Conservation (phyloP, 2,329 filamentous ascomycete species). For the Aspergillus ustus region DNA sequence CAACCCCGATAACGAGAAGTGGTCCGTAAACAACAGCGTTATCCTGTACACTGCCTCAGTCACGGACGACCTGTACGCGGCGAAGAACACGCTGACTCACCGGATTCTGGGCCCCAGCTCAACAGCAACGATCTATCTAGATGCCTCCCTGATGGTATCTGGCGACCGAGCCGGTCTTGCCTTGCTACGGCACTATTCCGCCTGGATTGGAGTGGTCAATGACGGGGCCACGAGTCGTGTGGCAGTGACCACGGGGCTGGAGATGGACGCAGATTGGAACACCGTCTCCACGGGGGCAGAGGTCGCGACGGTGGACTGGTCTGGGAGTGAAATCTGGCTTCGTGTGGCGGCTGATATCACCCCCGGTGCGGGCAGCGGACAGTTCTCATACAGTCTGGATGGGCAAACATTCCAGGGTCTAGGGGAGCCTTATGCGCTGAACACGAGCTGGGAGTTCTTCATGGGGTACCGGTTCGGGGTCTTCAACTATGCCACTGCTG, state of each 20-base stretch:
- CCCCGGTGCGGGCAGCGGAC: constrained; percentile 33
- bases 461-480: constrained; percentile 56
- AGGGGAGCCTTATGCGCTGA: constrained; percentile 43
- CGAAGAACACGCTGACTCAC: background rate
- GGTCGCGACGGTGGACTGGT: no score
- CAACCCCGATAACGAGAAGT: constrained; percentile 59
- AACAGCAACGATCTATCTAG: constrained; percentile 31
- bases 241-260: background rate
- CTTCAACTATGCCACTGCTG: constrained; percentile 56
- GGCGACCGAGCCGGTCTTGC: constrained; percentile 3
- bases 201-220: background rate
- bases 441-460: constrained; percentile 53
- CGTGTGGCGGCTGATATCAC: constrained; percentile 38
- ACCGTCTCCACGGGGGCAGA: no score
- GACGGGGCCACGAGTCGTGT: background rate
- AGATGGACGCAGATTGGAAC: no score
- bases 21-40: constrained; percentile 17
- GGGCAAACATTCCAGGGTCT: constrained; percentile 44
- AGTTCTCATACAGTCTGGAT: constrained; percentile 53
- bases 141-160: background rate
- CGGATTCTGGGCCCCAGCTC: constrained; percentile 31
- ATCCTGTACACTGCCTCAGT: background rate
- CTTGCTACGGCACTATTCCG: background rate
- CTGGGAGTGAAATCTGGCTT: constrained; percentile 4
- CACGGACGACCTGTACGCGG: background rate